phyloP scores from a whole-genome alignment of 768 basidiomycete species.

The Lyophyllum shimeji region DNA sequence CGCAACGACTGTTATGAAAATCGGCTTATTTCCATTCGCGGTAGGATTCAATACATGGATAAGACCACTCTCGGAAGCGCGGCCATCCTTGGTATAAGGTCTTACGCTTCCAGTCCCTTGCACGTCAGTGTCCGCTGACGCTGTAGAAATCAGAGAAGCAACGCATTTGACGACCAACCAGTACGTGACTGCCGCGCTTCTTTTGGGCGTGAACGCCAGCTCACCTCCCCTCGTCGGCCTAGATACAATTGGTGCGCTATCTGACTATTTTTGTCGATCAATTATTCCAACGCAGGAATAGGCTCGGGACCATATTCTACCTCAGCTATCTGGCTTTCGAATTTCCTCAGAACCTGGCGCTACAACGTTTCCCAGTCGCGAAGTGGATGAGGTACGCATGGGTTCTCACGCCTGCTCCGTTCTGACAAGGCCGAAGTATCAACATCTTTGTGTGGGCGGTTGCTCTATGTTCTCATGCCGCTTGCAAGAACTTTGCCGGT shows the following conservation, averaged over 20 bases:
- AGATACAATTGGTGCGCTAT: conserved; percentile 64
- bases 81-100: conserved; percentile 73
- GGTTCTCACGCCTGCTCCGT: neutral
- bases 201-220: neutral
- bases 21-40: neutral
- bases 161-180: conserved; percentile 66
- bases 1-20: too few species aligned
- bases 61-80: conserved; percentile 70
- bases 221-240: neutral
- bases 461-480: conserved; percentile 60
- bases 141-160: conserved; percentile 39
- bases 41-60: conserved; percentile 76
- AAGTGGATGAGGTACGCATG: conserved; percentile 73
- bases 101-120: neutral
- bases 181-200: conserved; percentile 33
- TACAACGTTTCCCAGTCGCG: conserved; percentile 74
- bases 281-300: conserved; percentile 19
- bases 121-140: neutral
- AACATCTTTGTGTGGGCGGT: conserved; percentile 71
- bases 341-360: conserved; percentile 70
- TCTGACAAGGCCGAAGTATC: conserved; percentile 32
- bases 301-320: conserved; percentile 79
- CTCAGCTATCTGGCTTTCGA: conserved; percentile 70
- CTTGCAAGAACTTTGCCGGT: conserved; percentile 67
- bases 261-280: neutral